phyloP scores from a whole-genome alignment of 139 green algal species.

The Tetradesmus lagerheimii region DNA sequence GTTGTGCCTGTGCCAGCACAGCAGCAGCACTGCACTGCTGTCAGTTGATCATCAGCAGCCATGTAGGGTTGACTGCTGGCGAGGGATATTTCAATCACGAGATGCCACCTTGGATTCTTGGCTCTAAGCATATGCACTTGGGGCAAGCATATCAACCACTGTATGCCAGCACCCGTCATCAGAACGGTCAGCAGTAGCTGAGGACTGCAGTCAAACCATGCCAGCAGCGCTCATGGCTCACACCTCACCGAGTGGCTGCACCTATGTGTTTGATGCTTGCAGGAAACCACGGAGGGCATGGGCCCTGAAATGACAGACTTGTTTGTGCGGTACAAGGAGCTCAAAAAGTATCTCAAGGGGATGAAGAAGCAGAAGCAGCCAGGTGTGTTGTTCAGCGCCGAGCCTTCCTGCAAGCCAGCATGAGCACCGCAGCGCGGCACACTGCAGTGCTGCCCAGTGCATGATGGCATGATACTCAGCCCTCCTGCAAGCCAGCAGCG shows the following conservation, averaged over 20 bases:
- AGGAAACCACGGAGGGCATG: constrained; percentile 3
- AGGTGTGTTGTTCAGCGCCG: too few relatives aligned
- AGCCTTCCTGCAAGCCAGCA: background rate
- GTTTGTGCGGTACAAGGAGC: constrained; percentile 59
- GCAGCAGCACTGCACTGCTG: background rate
- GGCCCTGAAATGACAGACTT: constrained; percentile 20
- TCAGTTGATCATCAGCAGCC: background rate
- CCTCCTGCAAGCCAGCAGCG: background rate
- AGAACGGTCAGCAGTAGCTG: too few relatives aligned
- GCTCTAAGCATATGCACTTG: background rate
- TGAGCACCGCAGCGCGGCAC: background rate
- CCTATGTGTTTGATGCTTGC: background rate
- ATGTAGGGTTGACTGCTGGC: background rate
- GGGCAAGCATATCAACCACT: too few relatives aligned
- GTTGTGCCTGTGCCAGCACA: background rate
- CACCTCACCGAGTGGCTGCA: too few relatives aligned
- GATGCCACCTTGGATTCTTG: background rate
- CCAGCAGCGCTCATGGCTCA: too few relatives aligned
- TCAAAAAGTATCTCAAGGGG: constrained; percentile 62
- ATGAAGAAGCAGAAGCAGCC: constrained; percentile 39
- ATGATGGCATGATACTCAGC: too few relatives aligned
- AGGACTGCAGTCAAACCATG: too few relatives aligned
- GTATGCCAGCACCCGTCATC: too few relatives aligned
- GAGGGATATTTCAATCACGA: background rate
- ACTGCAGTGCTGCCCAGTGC: background rate